Base-by-base conservation (phyloP, 805 yeast species). In the Kuraishia hungarica region DNA sequence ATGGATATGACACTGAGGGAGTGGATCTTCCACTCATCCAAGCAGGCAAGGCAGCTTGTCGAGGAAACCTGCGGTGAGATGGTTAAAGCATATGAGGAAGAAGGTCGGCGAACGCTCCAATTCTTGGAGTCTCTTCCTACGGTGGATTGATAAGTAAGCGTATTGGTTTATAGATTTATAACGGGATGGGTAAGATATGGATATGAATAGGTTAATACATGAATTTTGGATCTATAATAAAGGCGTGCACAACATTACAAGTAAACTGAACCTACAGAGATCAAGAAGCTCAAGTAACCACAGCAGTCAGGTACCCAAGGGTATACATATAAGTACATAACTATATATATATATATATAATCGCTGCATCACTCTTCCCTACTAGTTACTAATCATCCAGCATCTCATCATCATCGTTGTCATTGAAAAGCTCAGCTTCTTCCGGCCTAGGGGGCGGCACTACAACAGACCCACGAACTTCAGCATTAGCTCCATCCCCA, bases 1-100 rank as follows among this genome's bases (percentile, higher is more conserved):
- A 72, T 87, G 60, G 74, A 79, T 13, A 82, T 85, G 86, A 80
- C 87, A 0, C 78, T 89, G n/a, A 74, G 76, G 52, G 80, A 86
- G 57, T 90, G 96, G 96, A 68, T 87, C 21, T 63, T 64, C 29
- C 72, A 76, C 59, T 78, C 79, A 61, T 87, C 89, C 0, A 67
- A 69, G 13, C 80, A 78, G 58, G 84, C 87, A 22, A 76, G 76
- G 48, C 67, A 67, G 26, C 72, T 81, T 51, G 72, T 86, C 5
- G 65, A 72, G 39, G 72, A 72, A 28, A 76, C 78, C 28, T 73
- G 83, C 39, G 72, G 74, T 3, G 69, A 66, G 35, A 75, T 87
- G 73, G 67, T 83, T 21, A 62, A 68, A 19, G 72, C 72, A 17
- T 79, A 84, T 60, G 75, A 72, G 50, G 63, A 60, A 0, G 84